Evolutionary conservation across 1,284 basidiomycete species (phyloP).

Genomic region (Cutaneotrichosporon arboriforme): DNA sequence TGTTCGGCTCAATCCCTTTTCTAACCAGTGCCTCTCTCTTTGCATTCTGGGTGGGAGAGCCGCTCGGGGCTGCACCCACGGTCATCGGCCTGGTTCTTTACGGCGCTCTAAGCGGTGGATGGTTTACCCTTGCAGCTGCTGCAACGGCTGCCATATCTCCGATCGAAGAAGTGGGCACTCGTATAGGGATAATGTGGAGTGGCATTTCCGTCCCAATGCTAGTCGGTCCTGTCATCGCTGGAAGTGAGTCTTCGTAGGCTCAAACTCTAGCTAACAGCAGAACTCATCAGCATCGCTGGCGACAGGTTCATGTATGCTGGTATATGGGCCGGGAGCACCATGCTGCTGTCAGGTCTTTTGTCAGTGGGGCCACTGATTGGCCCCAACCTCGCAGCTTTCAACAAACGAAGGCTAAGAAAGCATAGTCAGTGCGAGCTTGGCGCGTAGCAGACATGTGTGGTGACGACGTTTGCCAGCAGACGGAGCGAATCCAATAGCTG

Average conservation of each 20-base stretch:
- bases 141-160: conserved; percentile 13
- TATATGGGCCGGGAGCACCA: conserved; percentile 11
- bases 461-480: too few species aligned
- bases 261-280: conserved; percentile 9
- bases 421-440: too few species aligned
- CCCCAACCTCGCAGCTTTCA: too few species aligned
- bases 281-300: conserved; percentile 19
- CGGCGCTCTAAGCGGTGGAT: conserved; percentile 36
- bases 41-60: conserved; percentile 19
- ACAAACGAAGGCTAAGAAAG: too few species aligned
- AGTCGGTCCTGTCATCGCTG: conserved; percentile 8
- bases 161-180: conserved; percentile 28
- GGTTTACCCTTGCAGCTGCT: conserved; percentile 39
- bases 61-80: not conserved
- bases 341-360: too few species aligned
- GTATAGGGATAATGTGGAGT: conserved; percentile 44
- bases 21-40: conserved; percentile 15
- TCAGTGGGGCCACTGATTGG: too few species aligned
- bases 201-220: conserved; percentile 30
- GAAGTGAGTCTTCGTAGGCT: not conserved
- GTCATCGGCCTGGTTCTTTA: conserved; percentile 42
- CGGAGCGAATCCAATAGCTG: too few species aligned
- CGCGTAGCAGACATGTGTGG: too few species aligned
- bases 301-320: conserved; percentile 31
- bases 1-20: conserved; percentile 18